phyloP scores from a whole-genome alignment of 352 stramenopile species.

The Phytophthora chlamydospora region DNA sequence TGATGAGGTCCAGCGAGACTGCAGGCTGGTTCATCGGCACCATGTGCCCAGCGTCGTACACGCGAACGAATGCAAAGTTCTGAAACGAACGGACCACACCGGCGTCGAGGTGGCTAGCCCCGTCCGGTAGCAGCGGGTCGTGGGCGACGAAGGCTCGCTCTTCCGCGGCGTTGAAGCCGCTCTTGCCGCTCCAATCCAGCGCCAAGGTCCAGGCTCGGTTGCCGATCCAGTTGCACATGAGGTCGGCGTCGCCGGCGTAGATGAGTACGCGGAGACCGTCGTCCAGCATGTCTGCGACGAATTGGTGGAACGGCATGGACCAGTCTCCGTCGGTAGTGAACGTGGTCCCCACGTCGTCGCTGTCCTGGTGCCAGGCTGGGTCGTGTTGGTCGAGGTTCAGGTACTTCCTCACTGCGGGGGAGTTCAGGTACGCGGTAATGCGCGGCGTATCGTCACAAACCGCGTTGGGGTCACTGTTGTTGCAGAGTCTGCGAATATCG shows the following conservation, averaged over 20 bases:
- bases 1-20: conserved; percentile 51
- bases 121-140: conserved; percentile 30
- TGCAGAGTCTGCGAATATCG: conserved; percentile 48
- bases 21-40: conserved; percentile 57
- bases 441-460: conserved; percentile 56
- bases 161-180: conserved; percentile 69
- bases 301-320: conserved; percentile 92
- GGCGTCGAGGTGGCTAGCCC: conserved; percentile 17
- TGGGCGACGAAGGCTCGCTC: conserved; percentile 40
- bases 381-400: conserved; percentile 42
- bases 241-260: conserved; percentile 95
- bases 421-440: conserved; percentile 72
- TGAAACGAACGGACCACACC: conserved; percentile 46
- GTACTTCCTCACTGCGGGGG: conserved; percentile 31
- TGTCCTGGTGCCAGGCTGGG: conserved; percentile 84
- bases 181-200: conserved; percentile 90
- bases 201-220: conserved; percentile 92
- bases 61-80: conserved; percentile 56
- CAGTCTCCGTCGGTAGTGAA: conserved; percentile 87
- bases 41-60: conserved; percentile 64
- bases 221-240: conserved; percentile 97
- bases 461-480: conserved; percentile 33
- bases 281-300: conserved; percentile 86
- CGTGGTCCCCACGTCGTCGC: conserved; percentile 84
- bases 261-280: conserved; percentile 84